These are phyloP conservation scores for Hyphopichia burtonii DNA, from an alignment of 1,139 yeast species.

Conservation along the genomic window DNA sequence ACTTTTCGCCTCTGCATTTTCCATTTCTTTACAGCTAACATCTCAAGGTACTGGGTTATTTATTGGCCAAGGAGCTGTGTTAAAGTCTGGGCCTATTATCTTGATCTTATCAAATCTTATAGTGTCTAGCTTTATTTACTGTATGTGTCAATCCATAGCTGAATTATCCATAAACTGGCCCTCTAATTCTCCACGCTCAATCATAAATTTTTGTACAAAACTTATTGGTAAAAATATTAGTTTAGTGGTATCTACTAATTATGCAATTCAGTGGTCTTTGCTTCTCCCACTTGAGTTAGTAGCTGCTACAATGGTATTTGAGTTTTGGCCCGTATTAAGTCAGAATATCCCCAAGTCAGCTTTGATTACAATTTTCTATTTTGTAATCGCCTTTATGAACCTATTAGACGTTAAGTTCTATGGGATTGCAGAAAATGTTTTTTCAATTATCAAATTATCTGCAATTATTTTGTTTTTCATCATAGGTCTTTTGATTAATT, in stretches of 20 bases:
- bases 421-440: conserved; percentile 48
- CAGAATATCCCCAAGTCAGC: conserved; percentile 15
- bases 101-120: conserved; percentile 2
- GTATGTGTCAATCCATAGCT: conserved; percentile 22
- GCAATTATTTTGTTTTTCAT: conserved; percentile 21
- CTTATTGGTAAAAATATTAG: conserved; percentile 24
- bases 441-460: conserved; percentile 53
- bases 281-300: conserved; percentile 23
- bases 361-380: conserved; percentile 16
- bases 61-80: conserved; percentile 11
- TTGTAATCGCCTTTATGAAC: conserved; percentile 16
- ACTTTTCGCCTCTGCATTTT: too few relatives aligned
- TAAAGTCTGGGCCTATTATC: conserved; percentile 9
- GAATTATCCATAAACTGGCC: conserved; percentile 23
- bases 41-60: conserved; percentile 11
- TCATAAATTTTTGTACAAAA: conserved; percentile 18
- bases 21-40: too few relatives aligned
- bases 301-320: conserved; percentile 20
- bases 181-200: conserved; percentile 16
- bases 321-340: conserved; percentile 17
- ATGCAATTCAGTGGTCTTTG: conserved; percentile 21
- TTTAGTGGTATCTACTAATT: conserved; percentile 26
- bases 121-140: conserved; percentile 18
- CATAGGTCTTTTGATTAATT: conserved; percentile 56
- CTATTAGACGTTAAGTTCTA: conserved; percentile 21